Percentiles rank a stretch among this genome's conserved stretches.
phyloP scores from a whole-genome alignment of 495 filamentous ascomycete species.

The Pyronema domesticum region DNA sequence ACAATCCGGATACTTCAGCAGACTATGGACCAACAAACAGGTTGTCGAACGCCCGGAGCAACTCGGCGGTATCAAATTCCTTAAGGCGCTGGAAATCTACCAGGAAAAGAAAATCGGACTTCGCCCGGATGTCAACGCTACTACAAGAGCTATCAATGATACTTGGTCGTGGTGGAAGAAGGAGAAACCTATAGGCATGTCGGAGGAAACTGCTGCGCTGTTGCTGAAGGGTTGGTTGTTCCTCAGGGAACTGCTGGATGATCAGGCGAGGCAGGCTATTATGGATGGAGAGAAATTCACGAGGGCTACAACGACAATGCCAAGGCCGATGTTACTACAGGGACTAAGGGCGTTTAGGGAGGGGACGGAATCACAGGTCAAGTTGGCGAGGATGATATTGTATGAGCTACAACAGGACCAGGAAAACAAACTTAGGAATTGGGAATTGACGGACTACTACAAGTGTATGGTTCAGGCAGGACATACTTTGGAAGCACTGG shows the following conservation, averaged over 20 bases:
- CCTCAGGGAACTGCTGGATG: slow-evolving; percentile 4
- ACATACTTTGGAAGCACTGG: slow-evolving; percentile 10
- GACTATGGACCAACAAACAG: too few species aligned
- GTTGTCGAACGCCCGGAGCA: too few species aligned
- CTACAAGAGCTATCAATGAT: too few species aligned
- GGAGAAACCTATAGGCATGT: too few species aligned
- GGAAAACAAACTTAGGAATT: slow-evolving; percentile 29
- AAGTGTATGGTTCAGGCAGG: slow-evolving; percentile 5
- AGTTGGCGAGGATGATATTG: slow-evolving; percentile 16
- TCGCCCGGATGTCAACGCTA: neutral
- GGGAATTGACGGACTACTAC: neutral
- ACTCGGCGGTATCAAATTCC: neutral
- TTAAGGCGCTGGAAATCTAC: slow-evolving; percentile 12
- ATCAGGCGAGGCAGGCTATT: slow-evolving; percentile 2
- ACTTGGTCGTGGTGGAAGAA: too few species aligned
- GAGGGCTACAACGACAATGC: neutral
- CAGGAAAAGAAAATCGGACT: slow-evolving; percentile 16
- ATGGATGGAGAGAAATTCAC: neutral
- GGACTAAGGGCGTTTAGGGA: neutral
- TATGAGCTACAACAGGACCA: slow-evolving; percentile 4
- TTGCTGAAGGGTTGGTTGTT: slow-evolving; percentile 15
- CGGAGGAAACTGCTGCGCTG: neutral
- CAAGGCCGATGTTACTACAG: neutral
- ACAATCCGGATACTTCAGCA: too few species aligned
- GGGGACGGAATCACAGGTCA: neutral